Base-by-base conservation (phyloP, 2,329 filamentous ascomycete species). In the Hymenoscyphus linearis region DNA sequence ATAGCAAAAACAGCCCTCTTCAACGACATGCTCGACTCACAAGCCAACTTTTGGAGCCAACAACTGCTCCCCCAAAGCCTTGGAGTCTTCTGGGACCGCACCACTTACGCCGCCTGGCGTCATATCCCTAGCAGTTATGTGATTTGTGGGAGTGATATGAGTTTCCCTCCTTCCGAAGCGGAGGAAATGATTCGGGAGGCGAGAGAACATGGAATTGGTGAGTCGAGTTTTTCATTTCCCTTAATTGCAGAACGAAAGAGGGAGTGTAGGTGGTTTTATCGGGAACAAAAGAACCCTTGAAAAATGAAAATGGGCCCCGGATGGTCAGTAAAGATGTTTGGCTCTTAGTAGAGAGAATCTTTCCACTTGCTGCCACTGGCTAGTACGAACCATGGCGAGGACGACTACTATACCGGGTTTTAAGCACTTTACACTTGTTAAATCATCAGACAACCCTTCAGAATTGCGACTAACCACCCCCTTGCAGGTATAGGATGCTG, bases 1-100 rank as follows among this genome's bases (percentile, higher is more conserved):
- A 73, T 72, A 65, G 69, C 18, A 60, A 70, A 26, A 70, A 73
- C 59, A 64, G 63, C 77, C 3, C 77, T 79, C 64, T 79, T 79
- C 64, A 76, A 78, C 64, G 77, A 79, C 63, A 52, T 79, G 9
- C 69, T 76, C 1, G 64, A 55, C 1, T 71, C 73, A 3, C 76
- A 79, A 59, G 74, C 70, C 4, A 69, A 75, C 26, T 74, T 74
- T 58, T 77, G 75, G 74, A 70, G 74, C 1, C 71, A 72, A 0
- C 72, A 78, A 47, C 73, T 79, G 2, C 70, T 67, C 3, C 69
- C 68, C 0, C 77, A 79, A 58, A 75, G 73, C 52, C 67, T 77
- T 9, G 73, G 73, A 2, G 74, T 65, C 34, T 66, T 66, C 58
- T 70, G 66, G 64, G 67, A 63, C 61, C 59, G 44, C 37, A 70